Evolutionary conservation across 1,284 basidiomycete species (phyloP), one percentile per base, ranked within the genome.

Genomic region (Neolentinus lepideus): DNA sequence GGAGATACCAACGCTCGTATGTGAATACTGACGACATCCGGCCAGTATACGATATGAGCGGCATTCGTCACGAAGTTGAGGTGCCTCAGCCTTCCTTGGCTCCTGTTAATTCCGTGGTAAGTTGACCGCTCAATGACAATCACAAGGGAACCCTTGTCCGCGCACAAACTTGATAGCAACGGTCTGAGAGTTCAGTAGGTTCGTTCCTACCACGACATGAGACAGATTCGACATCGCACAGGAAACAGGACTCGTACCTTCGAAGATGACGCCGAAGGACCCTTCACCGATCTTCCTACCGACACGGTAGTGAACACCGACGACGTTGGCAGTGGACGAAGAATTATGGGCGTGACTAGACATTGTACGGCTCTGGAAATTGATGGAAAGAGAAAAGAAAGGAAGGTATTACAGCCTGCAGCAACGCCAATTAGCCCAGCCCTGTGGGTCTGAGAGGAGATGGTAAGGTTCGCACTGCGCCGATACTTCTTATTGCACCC

Each of bases 151-250:
- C 38, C 16, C 8, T 43, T 43, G 16, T 43, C 8, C 33, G 83
- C 91, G 71, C 68, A 94, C 94, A 80, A 98, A 98, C 78, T 98
- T 98, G 84, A 98, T 97, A 59, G 94, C 94, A 54, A 97, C 93
- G 3, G 92, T 94, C 76, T 95, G 92, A 31, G 89, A 92, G 78
- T 97, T 97, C 71, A 97, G 83, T 46, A 97, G 77, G 70, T 98
- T 97, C 48, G 92, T 94, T 54, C 94, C 92, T 94, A 67, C 47
- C 57, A 24, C 31, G 48, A 56, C 55, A 56, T 54, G 43, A 43
- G 19, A 43, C 38, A n/a, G 57, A 24, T 55, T 59, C 53, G 61
- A 61, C 33, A 56, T 52, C 38, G 38, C 51, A 31, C 54, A 46
- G 48, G 54, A 54, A 46, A 55, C 51, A 55, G 26, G 4, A 4